These are phyloP conservation scores for Penicillium bovifimosum DNA, from an alignment of 495 filamentous ascomycete genomes.

Conservation along the genomic window DNA sequence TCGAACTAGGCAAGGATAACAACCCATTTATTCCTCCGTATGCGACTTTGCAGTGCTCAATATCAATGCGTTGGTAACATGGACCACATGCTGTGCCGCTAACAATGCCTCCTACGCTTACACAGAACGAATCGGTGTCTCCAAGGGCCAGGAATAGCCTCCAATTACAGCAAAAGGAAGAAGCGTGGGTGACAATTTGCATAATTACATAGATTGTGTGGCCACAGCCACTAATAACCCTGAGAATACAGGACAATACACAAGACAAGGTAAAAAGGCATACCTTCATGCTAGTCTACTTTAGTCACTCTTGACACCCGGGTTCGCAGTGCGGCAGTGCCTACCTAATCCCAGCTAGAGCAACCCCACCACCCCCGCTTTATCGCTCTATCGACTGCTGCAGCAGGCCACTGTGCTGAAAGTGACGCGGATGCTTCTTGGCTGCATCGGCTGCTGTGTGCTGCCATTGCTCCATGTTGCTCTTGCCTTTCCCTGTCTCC, in stretches of 20 bases:
- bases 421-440: conserved; percentile 6
- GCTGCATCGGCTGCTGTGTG: background rate
- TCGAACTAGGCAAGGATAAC: no score
- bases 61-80: background rate
- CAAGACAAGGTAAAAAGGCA: no score
- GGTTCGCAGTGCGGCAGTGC: background rate
- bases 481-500: background rate
- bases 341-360: background rate
- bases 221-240: no score
- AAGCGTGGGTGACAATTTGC: background rate
- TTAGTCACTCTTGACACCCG: background rate
- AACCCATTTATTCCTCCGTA: background rate
- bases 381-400: conserved; percentile 2
- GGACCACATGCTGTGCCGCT: background rate
- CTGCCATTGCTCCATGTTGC: background rate
- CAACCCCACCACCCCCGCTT: conserved; percentile 3
- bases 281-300: background rate
- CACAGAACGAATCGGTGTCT: conserved; percentile 2
- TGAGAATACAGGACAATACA: no score
- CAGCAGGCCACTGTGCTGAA: background rate
- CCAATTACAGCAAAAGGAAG: background rate
- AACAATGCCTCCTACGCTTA: background rate
- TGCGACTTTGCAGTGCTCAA: background rate
- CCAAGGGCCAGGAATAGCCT: background rate
- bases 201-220: background rate